Evolutionary conservation across 805 yeast species (phyloP), one percentile per base, ranked within the genome.

Genomic region (Clavispora santaluciae): DNA sequence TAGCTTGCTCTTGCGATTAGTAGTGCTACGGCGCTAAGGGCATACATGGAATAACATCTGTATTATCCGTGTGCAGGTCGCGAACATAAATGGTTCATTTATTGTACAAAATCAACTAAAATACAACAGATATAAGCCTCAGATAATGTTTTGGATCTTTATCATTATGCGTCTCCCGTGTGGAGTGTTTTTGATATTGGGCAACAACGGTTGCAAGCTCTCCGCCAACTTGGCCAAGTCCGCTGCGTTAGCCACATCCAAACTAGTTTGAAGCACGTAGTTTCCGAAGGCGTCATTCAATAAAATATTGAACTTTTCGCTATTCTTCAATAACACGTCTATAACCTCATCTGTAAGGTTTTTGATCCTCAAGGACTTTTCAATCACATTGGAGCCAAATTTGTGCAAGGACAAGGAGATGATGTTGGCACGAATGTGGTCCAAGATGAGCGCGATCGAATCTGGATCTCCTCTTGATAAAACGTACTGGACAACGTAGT

Each of bases 401-500:
- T 77, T 77, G 57, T 77, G 83, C 43, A 76, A 70, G n/a, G 79
- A 73, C 46, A 77, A 61, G 33, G 68, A 61, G 17, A 75, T 59
- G 26, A 67, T 56, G 48, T 68, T 60, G n/a, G 56, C 33, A 43
- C 52, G 58, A 35, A 68, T 63, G 43, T 66, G 71, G 34, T 60
- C 55, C 47, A 67, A 55, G 24, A 69, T 66, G 33, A 58, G 44
- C 28, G 45, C 52, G 25, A 66, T 58, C 24, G 68, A 59, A 22
- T 45, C 51, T 13, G 60, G 64, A 48, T 68, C 72, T 10, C 73
- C 73, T 39, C 78, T 68, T 3, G 75, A 67, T 48, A 86, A 68
- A 17, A 93, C 95, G 56, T 93, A 91, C 64, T 93, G 99, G 38
- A 93, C 89, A 38, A 93, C 98, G 62, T 93, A 93, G 62, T 93